Base-by-base conservation (phyloP, 768 basidiomycete genomes). In the Suillus fuscotomentosus region DNA sequence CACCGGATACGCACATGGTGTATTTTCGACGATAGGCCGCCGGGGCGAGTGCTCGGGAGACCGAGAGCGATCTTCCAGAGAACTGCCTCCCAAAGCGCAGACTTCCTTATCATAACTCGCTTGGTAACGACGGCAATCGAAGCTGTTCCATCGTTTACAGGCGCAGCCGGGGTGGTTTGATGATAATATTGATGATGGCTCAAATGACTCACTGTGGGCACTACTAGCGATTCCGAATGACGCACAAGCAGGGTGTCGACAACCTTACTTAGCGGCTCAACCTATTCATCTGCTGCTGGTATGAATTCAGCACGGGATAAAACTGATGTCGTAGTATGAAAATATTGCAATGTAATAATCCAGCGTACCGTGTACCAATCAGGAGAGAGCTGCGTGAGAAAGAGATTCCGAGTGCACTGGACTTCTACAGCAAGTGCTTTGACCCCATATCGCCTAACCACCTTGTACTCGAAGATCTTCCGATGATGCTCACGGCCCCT, bases 401-500 rank as follows among this genome's bases (percentile, higher is more conserved):
- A 53, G 91, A 93, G 73, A 81, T 92, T 0, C 88, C 91, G 68
- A 86, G 82, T 63, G 89, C 90, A n/a, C 81, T 92, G 27, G 88
- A 91, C 72, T 93, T 93, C 72, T 92, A 90, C 71, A 83, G 87
- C 59, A 85, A 87, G 67, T 81, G 91, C 13, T 91, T 90, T 79
- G 83, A 82, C 62, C 89, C 91, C 4, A 88, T 81, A n/a, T n/a
- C 84, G 10, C 87, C 85, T 11, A 87, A 87, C 31, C 62, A 69
- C 31, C 67, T 62, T 14, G 63, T 64, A 17, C 39, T 10, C 66
- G 67, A 69, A 59, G 67, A 67, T 57, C 36, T 74, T 47, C 67
- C 78, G 67, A 60, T 72, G 68, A 75, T 62, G 31, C 68, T 38
- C 5, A 62, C 70, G 61, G 64, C 66, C 63, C 64, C 60, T 69